Evolutionary conservation across 495 filamentous ascomycete genomes (phyloP), one percentile per base, ranked within the genome.

Genomic region (Articulospora tetracladia): DNA sequence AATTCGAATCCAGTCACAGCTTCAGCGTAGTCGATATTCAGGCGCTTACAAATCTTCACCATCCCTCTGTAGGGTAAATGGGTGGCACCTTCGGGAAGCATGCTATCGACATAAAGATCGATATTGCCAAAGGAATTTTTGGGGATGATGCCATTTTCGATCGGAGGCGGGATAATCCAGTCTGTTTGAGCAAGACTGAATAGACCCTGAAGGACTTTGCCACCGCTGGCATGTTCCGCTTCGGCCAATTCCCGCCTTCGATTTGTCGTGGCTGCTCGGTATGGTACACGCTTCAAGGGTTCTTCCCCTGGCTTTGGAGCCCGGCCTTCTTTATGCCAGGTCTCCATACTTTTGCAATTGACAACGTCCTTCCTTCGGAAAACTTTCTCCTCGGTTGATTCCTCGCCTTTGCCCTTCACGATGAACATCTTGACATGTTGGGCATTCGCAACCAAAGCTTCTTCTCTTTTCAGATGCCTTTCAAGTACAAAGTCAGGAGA

Each of bases 1-100:
- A 99, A 99, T 70, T 99, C 94, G 73, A 99, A 99, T 3, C 92
- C 95, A 2, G 89, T 93, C 11, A 97, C 93, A 20, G 95, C 94
- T 68, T 99, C 94, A 0, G 95, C 95, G 70, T 86, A 95, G 64
- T 96, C 90, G 39, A 99, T 87, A 17, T 83, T 85, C 1, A 99
- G 79, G 57, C 87, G 84, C 66, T 89, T 93, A 63, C 93, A 96
- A 11, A 98, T 76, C 53, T 83, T 84, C 41, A 84, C 86, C 0
- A 86, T 88, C 3, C 92, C 90, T 36, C 87, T 83, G 48, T 86
- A 83, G 0, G 88, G 89, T 20, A 99, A 78, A 71, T 99, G 94
- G 12, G 89, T 80, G 6, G 93, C 92, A n/a, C 81, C 94, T 46
- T 76, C 66, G 1, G 94, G 94, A 19, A 97, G 86, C 93, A 99